These are phyloP conservation scores for Phytophthora megakarya DNA, from an alignment of 352 stramenopile genomes.

Conservation along the genomic window DNA sequence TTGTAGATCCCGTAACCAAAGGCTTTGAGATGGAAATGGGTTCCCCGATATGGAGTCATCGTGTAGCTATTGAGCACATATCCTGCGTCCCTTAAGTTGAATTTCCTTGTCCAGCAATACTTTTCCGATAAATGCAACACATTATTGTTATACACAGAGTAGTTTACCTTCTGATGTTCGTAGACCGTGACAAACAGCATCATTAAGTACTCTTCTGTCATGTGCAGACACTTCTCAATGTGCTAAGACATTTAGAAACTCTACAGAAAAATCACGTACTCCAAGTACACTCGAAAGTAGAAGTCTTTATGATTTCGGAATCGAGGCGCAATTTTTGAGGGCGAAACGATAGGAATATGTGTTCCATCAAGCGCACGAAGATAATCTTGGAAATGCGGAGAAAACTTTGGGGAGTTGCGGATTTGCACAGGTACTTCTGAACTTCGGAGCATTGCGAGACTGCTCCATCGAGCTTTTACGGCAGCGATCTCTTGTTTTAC, in stretches of 20 bases:
- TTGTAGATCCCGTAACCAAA: not conserved
- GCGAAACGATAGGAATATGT: conserved; percentile 2
- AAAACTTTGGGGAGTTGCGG: not conserved
- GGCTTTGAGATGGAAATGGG: conserved; percentile 11
- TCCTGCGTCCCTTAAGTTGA: not conserved
- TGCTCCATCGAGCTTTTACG: not conserved
- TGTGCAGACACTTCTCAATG: not conserved
- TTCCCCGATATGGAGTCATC: conserved; percentile 1
- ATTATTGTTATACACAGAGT: too few relatives aligned
- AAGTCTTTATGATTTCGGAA: conserved; percentile 8
- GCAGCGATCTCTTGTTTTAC: not conserved
- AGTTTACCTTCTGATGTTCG: not conserved
- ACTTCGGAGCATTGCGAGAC: not conserved
- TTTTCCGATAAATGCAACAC: too few relatives aligned
- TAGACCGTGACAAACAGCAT: not conserved
- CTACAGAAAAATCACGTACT: not conserved
- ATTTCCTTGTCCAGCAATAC: too few relatives aligned
- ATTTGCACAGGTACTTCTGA: not conserved
- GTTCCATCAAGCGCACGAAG: conserved; percentile 7
- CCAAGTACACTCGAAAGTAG: not conserved
- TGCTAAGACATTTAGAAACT: not conserved
- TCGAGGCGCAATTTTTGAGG: not conserved
- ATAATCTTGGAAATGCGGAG: conserved; percentile 7
- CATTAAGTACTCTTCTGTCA: not conserved
- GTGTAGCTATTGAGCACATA: conserved; percentile 2